Evolutionary conservation across 2,329 filamentous ascomycete species (phyloP), one percentile per base, ranked within the genome.

Genomic region (Ceratocystis colombiana): DNA sequence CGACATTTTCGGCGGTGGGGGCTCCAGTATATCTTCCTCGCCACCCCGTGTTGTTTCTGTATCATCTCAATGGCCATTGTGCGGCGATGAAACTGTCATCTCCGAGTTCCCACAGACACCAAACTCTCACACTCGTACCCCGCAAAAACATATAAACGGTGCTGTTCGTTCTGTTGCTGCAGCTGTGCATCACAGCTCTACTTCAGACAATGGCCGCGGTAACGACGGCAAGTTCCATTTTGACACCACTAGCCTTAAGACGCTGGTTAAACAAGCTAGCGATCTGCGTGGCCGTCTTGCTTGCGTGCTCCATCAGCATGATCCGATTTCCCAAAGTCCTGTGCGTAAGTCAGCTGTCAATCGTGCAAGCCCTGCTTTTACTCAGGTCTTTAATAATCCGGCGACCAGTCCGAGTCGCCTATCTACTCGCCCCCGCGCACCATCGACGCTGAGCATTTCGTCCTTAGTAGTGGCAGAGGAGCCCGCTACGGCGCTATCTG

Each of bases 161-260:
- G 79, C 85, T 67, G 80, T 85, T 48, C 79, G 82, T 41, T 84
- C 83, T 3, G 82, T 87, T 3, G 84, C 87, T 75, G 83, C 85
- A 68, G 83, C 81, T 20, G 85, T 87, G 80, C 81, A 85, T 68
- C 79, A 83, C 66, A 79, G 80, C 25, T 76, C 79, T 5, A 75
- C 76, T 1, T 73, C 78, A 1, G 76, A 80, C 8, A 61, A 62
- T 37, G 67, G 67, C 45, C 67, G 64, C 20, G 70, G 72, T 20
- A 73, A 15, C 66, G 72, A 78, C 63, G 78, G 79, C 68, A 81
- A 81, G 74, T 80, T 87, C 71, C 85, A 86, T 67, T 88, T 88
- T 69, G 85, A 87, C 71, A 87, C 85, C 4, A 86, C 86, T 69
- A 87, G 83, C 73, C 77, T 88, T n/a, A 84, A 83, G 70, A 82